Base-by-base conservation (phyloP, 1,139 yeast genomes). In the Lodderomyces orthopsilosis region DNA sequence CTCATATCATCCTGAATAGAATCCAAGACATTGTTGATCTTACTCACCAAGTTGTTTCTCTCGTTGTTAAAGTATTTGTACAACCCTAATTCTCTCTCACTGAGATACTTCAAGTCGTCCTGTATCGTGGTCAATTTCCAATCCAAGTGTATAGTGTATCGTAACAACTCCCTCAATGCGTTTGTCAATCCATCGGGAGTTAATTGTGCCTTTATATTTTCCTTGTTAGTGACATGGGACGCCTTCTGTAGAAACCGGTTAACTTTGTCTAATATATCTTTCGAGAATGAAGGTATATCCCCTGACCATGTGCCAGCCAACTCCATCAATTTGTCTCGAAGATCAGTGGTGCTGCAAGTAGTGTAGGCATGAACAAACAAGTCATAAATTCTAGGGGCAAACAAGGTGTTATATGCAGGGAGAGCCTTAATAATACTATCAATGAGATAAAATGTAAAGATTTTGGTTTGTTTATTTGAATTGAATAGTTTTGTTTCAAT, bases 231-330 rank as follows among this genome's bases (percentile, higher is more conserved):
- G 9, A 55, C 55, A 5, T 63, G 55, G 2, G 75, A 68, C 7
- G 75, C 77, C 50, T 63, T 62, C 24, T 68, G 66, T 38, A 71
- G 67, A 50, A 71, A 71, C 40, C 62, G 55, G 48, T 71, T 76
- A 30, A 73, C 69, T 41, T 60, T 65, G 27, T 49, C 53, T 12
- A 73, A 47, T 1, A 64, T 51, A 0, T 53, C 56, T 9, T 42
- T 51, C 4, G 71, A 70, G 46, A 72, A 72, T n/a, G 69, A 56
- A 22, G 72, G 63, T 38, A 58, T 58, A 6, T 63, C 66, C 21
- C 51, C 53, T 19, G 58, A 50, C 78, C 78, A 73, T 15, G 75
- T 68, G 42, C 65, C 62, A 56, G 70, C 72, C 41, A 71, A 52
- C 42, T 68, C 28, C 15, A 37, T 41, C 26, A 50, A 40, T 10